phyloP scores from a whole-genome alignment of 176 grass and related monocot species.

The Paspalum notatum region DNA sequence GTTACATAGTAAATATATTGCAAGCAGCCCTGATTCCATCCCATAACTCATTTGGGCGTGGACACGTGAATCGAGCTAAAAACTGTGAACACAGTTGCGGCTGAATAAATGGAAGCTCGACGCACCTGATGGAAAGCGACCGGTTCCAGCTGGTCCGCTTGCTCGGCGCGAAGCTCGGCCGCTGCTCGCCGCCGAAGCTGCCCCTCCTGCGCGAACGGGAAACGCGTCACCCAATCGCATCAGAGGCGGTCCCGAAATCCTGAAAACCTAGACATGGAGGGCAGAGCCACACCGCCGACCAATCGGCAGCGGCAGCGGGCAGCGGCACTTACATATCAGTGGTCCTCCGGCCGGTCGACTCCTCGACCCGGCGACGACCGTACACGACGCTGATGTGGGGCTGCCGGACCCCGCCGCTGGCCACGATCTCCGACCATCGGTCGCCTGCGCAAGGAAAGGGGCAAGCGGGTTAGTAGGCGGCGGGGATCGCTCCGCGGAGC shows the following conservation, averaged over 20 bases:
- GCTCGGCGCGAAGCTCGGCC: constrained; percentile 55
- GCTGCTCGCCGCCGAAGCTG: constrained; percentile 40
- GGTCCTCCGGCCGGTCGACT: constrained; percentile 29
- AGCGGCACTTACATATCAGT: constrained; percentile 43
- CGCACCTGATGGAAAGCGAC: constrained; percentile 91
- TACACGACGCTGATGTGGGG: constrained; percentile 63
- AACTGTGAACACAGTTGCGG: no score
- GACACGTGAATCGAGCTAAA: background rate
- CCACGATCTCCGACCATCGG: constrained; percentile 68
- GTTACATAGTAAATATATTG: background rate
- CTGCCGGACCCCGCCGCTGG: constrained; percentile 45
- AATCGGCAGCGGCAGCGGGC: background rate
- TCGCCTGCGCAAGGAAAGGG: constrained; percentile 38
- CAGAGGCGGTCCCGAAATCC: background rate
- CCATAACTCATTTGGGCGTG: background rate
- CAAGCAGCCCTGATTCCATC: background rate
- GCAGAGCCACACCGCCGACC: background rate
- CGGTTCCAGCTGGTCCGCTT: constrained; percentile 86
- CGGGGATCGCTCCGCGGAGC: background rate
- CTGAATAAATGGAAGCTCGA: background rate
- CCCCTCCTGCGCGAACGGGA: constrained; percentile 29
- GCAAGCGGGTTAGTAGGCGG: constrained; percentile 2
- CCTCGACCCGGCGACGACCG: constrained; percentile 50
- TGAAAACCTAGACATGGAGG: constrained; percentile 10
- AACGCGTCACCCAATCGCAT: constrained; percentile 3